Conservation (phyloP, 1,139 yeast species). For the Debaryomyces sp. region DNA sequence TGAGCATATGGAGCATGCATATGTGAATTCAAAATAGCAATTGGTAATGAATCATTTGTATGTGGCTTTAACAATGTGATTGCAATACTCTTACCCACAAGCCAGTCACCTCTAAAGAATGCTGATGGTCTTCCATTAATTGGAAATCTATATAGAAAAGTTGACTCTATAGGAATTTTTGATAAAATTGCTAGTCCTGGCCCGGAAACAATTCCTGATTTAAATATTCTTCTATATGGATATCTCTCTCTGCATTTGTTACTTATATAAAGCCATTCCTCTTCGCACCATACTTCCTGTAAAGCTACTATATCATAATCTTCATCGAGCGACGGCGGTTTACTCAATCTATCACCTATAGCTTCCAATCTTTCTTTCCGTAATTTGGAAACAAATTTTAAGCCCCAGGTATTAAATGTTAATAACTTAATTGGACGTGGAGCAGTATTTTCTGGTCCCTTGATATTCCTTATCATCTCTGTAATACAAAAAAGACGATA, state of each 20-base stretch:
- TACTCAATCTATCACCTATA: constrained; percentile 68
- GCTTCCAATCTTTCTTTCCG: constrained; percentile 68
- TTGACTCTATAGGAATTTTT: constrained; percentile 76
- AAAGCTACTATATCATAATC: constrained; percentile 83
- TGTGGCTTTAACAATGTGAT: constrained; percentile 67
- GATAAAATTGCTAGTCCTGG: constrained; percentile 91
- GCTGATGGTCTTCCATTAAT: constrained; percentile 95
- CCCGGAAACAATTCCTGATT: constrained; percentile 85
- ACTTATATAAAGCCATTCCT: constrained; percentile 74
- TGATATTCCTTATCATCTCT: not conserved
- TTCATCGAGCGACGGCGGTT: constrained; percentile 34
- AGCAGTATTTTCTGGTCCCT: constrained; percentile 1
- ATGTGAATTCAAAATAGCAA: constrained; percentile 87
- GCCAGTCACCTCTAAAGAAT: constrained; percentile 95
- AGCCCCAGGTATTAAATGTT: constrained; percentile 87
- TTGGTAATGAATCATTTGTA: constrained; percentile 47
- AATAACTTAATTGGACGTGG: constrained; percentile 46
- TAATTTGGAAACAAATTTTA: constrained; percentile 74
- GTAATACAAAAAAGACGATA: not conserved
- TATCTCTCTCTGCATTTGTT: constrained; percentile 46
- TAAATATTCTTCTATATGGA: constrained; percentile 71
- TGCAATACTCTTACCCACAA: constrained; percentile 89
- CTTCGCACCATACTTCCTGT: constrained; percentile 91
- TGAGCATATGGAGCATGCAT: constrained; percentile 95
- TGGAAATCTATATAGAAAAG: constrained; percentile 83